Percentiles rank a stretch among this genome's conserved stretches.
phyloP scores from a whole-genome alignment of 2,329 filamentous ascomycete genomes.

The Ophiosphaerella korrae region DNA sequence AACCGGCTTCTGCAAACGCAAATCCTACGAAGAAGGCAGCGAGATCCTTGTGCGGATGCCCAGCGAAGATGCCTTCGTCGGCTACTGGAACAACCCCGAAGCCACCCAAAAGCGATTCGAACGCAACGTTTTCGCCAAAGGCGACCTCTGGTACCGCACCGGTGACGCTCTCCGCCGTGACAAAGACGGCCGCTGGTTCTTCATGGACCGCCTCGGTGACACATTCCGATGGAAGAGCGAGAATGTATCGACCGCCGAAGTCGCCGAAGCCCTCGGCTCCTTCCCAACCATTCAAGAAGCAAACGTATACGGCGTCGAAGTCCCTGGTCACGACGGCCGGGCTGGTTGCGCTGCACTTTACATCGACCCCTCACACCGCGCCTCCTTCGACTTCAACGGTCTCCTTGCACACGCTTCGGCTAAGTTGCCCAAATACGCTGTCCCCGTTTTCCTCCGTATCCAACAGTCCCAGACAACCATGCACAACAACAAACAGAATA shows the following conservation, averaged over 20 bases:
- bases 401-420: slow-evolving; percentile 64
- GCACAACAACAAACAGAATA: slow-evolving; percentile 83
- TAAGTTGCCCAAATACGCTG: slow-evolving; percentile 72
- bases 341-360: slow-evolving; percentile 62
- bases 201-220: slow-evolving; percentile 55
- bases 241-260: slow-evolving; percentile 56
- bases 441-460: slow-evolving; percentile 73
- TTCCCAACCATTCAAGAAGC: slow-evolving; percentile 53
- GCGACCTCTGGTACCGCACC: slow-evolving; percentile 56
- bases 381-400: slow-evolving; percentile 58
- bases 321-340: slow-evolving; percentile 58
- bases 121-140: slow-evolving; percentile 53
- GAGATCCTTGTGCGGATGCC: slow-evolving; percentile 73
- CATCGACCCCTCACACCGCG: slow-evolving; percentile 57
- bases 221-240: slow-evolving; percentile 58
- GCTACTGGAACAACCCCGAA: slow-evolving; percentile 71
- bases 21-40: slow-evolving; percentile 70
- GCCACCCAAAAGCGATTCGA: slow-evolving; percentile 65
- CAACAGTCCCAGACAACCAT: slow-evolving; percentile 64
- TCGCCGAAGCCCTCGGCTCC: slow-evolving; percentile 52
- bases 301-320: slow-evolving; percentile 56
- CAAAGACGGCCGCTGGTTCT: slow-evolving; percentile 54
- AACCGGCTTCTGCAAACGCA: slow-evolving; percentile 69
- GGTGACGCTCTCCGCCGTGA: slow-evolving; percentile 54
- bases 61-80: slow-evolving; percentile 64